These are phyloP conservation scores for Fusarium sp. DNA, from an alignment of 2,329 filamentous ascomycete genomes.

Conservation along the genomic window DNA sequence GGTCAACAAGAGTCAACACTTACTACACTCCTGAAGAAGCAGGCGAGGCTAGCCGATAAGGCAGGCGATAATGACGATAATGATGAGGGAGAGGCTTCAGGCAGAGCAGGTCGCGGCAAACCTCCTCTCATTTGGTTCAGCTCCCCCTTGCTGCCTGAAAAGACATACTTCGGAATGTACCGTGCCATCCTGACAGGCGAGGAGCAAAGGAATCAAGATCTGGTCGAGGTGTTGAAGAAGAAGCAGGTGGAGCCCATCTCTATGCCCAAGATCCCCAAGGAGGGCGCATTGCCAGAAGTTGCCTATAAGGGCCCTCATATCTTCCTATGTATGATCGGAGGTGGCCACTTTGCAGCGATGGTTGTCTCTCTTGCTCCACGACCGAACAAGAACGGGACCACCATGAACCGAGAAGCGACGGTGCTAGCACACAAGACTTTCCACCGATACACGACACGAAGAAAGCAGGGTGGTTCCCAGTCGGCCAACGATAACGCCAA, in stretches of 20 bases:
- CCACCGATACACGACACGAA: conserved; percentile 93
- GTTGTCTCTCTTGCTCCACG: conserved; percentile 89
- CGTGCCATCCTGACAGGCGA: conserved; percentile 79
- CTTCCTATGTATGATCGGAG: conserved; percentile 98
- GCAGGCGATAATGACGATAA: conserved; percentile 61
- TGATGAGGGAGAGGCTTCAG: conserved; percentile 55
- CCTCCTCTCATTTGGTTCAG: conserved; percentile 88
- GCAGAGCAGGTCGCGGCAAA: conserved; percentile 70
- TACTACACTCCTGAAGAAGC: conserved; percentile 81
- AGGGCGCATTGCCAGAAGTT: conserved; percentile 66
- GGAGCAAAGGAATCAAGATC: conserved; percentile 72
- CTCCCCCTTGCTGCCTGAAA: conserved; percentile 78
- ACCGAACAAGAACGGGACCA: conserved; percentile 73
- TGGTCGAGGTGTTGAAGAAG: conserved; percentile 76
- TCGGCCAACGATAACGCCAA: conserved; percentile 95
- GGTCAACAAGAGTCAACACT: conserved; percentile 75
- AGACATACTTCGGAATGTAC: conserved; percentile 88
- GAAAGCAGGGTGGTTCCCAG: conserved; percentile 96
- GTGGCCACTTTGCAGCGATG: conserved; percentile 98
- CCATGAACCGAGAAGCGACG: conserved; percentile 85
- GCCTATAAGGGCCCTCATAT: conserved; percentile 82
- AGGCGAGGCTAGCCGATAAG: conserved; percentile 77
- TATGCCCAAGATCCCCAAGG: conserved; percentile 66
- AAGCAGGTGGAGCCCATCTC: conserved; percentile 80
- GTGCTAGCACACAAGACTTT: conserved; percentile 98